Percentiles rank a stretch among this genome's conserved stretches.
Evolutionary conservation across 371 early-diverging fungal genomes (phyloP).

Genomic region (Paraphysoderma sedebokerense): DNA sequence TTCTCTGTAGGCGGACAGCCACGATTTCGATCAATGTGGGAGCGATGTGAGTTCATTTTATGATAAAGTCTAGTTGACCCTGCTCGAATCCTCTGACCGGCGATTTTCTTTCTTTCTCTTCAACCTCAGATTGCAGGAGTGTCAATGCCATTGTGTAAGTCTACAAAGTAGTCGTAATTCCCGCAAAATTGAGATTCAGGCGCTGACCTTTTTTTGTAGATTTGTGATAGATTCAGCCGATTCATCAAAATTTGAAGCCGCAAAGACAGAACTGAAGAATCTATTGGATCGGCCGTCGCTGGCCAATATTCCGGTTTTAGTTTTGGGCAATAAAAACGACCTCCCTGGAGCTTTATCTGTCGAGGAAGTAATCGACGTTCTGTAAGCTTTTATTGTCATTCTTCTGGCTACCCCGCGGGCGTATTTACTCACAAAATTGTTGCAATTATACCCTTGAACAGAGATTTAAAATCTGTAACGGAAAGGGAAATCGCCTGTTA

Average conservation of each 20-base stretch:
- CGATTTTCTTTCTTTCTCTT: not conserved
- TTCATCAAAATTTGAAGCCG: constrained; percentile 75
- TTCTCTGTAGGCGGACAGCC: constrained; percentile 91
- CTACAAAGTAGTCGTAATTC: not conserved
- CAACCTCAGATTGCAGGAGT: constrained; percentile 42
- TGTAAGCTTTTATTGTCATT: constrained; percentile 30
- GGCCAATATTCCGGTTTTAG: constrained; percentile 83
- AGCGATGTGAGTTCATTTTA: constrained; percentile 38
- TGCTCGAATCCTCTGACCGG: not conserved
- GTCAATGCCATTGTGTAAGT: constrained; percentile 94
- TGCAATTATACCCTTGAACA: not conserved
- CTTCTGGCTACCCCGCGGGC: not conserved
- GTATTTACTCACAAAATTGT: not conserved
- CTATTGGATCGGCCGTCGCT: constrained; percentile 82
- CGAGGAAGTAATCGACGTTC: constrained; percentile 76
- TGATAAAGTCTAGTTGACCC: not conserved
- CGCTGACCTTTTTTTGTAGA: constrained; percentile 13
- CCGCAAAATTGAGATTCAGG: not conserved
- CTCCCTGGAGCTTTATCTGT: constrained; percentile 73
- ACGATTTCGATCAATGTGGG: constrained; percentile 94
- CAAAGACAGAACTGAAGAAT: constrained; percentile 74
- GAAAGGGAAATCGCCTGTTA: constrained; percentile 96
- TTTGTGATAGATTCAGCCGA: constrained; percentile 95
- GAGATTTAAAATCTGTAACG: constrained; percentile 28
- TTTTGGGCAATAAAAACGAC: constrained; percentile 99